Evolutionary conservation across 2,329 filamentous ascomycete species (phyloP).

Genomic region (Salinomyces thailandicus): DNA sequence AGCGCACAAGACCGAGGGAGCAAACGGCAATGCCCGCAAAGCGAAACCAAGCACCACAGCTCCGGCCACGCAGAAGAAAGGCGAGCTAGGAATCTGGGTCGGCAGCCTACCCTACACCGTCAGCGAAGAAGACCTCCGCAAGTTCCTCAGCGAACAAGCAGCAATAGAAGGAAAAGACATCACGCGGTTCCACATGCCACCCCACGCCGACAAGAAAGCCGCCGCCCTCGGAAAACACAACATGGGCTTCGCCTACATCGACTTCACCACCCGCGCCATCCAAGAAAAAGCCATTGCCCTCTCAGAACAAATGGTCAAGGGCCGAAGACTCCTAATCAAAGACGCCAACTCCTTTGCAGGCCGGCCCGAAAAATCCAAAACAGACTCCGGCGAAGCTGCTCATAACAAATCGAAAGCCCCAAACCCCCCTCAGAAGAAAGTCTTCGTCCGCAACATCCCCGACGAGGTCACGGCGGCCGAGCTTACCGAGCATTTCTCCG

Average conservation of each 20-base stretch:
- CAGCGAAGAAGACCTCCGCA: constrained; percentile 62
- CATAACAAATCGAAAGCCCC: constrained; percentile 28
- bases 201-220: constrained; percentile 22
- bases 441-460: constrained; percentile 63
- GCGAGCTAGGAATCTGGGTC: constrained; percentile 84
- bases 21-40: constrained; percentile 1
- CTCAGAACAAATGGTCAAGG: constrained; percentile 69
- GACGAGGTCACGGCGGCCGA: constrained; percentile 59
- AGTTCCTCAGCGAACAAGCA: constrained; percentile 66
- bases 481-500: constrained; percentile 67
- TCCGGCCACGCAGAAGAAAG: constrained; percentile 42
- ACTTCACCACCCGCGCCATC: constrained; percentile 61
- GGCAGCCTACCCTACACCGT: constrained; percentile 84
- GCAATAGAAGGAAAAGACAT: constrained; percentile 54
- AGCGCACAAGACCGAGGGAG: not conserved
- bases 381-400: constrained; percentile 23
- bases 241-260: constrained; percentile 93
- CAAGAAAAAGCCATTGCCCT: constrained; percentile 70
- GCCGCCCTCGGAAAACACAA: constrained; percentile 45
- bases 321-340: constrained; percentile 84
- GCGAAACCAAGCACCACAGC: constrained; percentile 6
- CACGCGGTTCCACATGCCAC: constrained; percentile 73
- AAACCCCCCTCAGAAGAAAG: constrained; percentile 62
- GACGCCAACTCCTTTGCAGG: constrained; percentile 83
- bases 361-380: constrained; percentile 49